These are phyloP conservation scores for Herpetospermum pedunculosum DNA, from an alignment of 306 rosid genomes.

Conservation along the genomic window DNA sequence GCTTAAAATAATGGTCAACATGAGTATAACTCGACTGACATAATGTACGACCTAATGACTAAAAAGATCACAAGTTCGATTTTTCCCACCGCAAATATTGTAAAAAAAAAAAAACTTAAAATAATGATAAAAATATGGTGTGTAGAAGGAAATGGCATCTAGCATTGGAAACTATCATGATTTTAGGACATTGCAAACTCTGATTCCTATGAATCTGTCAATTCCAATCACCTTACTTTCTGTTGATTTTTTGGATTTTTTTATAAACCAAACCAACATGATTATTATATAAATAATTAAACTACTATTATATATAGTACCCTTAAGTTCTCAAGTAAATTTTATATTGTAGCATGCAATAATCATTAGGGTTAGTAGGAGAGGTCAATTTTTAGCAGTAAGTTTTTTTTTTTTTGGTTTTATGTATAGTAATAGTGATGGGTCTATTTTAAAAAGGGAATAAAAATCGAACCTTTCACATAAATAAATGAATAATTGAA, in stretches of 20 bases:
- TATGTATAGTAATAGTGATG: background rate
- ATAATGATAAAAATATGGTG: background rate
- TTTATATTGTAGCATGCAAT: background rate
- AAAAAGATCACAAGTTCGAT: too few species aligned
- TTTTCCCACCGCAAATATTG: too few species aligned
- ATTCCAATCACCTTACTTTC: background rate
- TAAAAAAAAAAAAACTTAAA: too few species aligned
- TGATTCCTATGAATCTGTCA: constrained; percentile 1
- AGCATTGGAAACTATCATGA: background rate
- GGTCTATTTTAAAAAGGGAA: background rate
- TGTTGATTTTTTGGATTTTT: background rate
- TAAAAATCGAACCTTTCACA: background rate
- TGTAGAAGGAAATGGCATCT: background rate
- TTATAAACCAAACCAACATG: background rate
- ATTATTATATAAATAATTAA: background rate
- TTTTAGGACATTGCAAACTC: background rate
- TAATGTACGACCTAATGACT: too few species aligned
- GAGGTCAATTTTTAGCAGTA: background rate
- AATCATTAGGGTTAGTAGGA: background rate
- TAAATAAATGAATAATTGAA: background rate
- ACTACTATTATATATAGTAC: background rate
- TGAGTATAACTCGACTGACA: too few species aligned
- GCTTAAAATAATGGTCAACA: background rate
- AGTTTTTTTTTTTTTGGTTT: background rate
- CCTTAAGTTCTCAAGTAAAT: background rate